Percentiles rank a stretch among this genome's conserved stretches.
phyloP scores from a whole-genome alignment of 2,329 filamentous ascomycete species.

The Pyricularia pennisetigena region DNA sequence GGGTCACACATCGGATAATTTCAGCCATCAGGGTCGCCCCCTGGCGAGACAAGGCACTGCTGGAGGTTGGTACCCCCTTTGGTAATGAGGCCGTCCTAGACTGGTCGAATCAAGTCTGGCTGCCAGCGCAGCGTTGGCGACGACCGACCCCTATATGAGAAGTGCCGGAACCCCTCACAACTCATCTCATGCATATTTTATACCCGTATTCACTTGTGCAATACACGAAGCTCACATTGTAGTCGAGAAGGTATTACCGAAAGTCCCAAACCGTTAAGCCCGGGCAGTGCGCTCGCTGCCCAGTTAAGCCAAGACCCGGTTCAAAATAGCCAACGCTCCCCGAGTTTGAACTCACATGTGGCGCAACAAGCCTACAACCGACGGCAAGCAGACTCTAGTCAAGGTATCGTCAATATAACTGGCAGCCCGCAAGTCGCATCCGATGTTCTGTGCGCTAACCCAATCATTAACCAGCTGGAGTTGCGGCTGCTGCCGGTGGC shows the following conservation, averaged over 20 bases:
- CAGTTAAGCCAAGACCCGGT: slow-evolving; percentile 27
- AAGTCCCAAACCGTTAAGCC: slow-evolving; percentile 76
- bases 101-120: not conserved
- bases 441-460: not conserved
- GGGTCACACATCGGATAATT: slow-evolving; percentile 36
- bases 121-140: slow-evolving; percentile 1
- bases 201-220: not conserved
- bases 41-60: slow-evolving; percentile 39
- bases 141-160: not conserved
- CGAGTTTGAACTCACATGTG: slow-evolving; percentile 54
- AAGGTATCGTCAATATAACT: not conserved
- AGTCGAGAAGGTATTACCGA: slow-evolving; percentile 57
- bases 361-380: slow-evolving; percentile 55
- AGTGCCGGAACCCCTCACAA: not conserved
- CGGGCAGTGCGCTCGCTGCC: slow-evolving; percentile 44
- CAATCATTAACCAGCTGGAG: not conserved
- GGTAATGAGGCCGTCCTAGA: not conserved
- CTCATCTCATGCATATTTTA: not conserved
- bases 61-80: slow-evolving; percentile 46
- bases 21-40: slow-evolving; percentile 68
- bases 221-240: slow-evolving; percentile 1
- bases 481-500: not conserved
- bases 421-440: not conserved
- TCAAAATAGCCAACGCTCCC: slow-evolving; percentile 47
- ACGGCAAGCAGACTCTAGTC: slow-evolving; percentile 21